Percentiles rank a stretch among this genome's conserved stretches.
Evolutionary conservation across 2,329 filamentous ascomycete genomes (phyloP).

Genomic region (Aureobasidium mangrovei): DNA sequence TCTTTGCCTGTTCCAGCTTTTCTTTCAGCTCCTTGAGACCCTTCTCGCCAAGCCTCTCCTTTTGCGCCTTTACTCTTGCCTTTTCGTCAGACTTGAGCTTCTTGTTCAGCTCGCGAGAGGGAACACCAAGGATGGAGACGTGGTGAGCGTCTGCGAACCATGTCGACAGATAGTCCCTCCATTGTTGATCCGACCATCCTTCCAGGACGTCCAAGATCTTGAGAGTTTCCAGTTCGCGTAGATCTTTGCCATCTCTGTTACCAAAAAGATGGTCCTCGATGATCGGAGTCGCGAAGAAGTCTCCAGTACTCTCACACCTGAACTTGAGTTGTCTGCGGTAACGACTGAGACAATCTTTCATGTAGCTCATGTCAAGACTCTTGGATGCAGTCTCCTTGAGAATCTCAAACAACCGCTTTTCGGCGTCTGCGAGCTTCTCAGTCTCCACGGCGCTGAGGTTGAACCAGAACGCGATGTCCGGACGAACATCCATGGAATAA

Average conservation of each 20-base stretch:
- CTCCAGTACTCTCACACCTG: conserved; percentile 69
- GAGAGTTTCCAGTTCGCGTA: conserved; percentile 34
- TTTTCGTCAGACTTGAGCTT: conserved; percentile 77
- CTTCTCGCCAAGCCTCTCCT: conserved; percentile 68
- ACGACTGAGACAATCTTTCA: conserved; percentile 76
- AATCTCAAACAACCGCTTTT: conserved; percentile 76
- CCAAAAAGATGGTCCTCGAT: conserved; percentile 93
- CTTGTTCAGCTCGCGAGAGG: conserved; percentile 68
- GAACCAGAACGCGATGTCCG: conserved; percentile 77
- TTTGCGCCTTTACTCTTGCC: conserved; percentile 67
- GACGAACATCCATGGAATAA: conserved; percentile 69
- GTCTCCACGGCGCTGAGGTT: conserved; percentile 81
- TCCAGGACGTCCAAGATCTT: conserved; percentile 58
- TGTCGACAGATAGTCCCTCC: conserved; percentile 70
- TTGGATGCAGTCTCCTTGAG: conserved; percentile 72
- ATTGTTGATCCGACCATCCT: conserved; percentile 73
- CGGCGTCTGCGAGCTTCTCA: conserved; percentile 71
- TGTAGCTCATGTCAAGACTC: conserved; percentile 79
- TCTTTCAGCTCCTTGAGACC: conserved; percentile 67
- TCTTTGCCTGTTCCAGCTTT: conserved; percentile 73
- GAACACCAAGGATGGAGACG: conserved; percentile 79
- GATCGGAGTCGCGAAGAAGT: conserved; percentile 74
- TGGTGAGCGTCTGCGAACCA: conserved; percentile 83
- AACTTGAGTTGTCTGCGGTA: conserved; percentile 77
- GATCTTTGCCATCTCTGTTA: conserved; percentile 60